Percentiles rank a stretch among this genome's conserved stretches.
These are phyloP conservation scores for Didymella keratinophila DNA, from an alignment of 2,329 filamentous ascomycete species.

Conservation along the genomic window DNA sequence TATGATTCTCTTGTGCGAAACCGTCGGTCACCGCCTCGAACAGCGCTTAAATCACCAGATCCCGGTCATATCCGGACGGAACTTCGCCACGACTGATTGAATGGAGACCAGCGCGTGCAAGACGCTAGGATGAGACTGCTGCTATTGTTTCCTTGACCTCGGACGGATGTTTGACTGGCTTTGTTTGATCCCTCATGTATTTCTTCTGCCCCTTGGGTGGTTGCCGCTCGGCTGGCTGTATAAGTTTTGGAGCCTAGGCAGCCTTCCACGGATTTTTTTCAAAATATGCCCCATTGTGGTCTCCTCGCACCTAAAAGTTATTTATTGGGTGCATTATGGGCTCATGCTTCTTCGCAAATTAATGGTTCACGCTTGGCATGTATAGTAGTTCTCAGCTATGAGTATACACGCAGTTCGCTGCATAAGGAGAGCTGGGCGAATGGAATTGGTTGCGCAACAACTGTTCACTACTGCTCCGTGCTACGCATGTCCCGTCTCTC, in stretches of 20 bases:
- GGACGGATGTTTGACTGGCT: constrained; percentile 15
- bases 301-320: constrained; percentile 12
- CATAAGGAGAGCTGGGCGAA: constrained; percentile 5
- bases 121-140: constrained; percentile 10
- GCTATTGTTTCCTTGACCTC: constrained; percentile 8
- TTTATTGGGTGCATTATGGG: constrained; percentile 5
- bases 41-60: constrained; percentile 21
- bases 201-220: constrained; percentile 13
- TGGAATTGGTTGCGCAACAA: constrained; percentile 1
- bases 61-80: constrained; percentile 13
- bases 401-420: constrained; percentile 7
- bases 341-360: constrained; percentile 8
- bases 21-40: constrained; percentile 5
- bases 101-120: constrained; percentile 1
- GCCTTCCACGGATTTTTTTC: constrained; percentile 5
- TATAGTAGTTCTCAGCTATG: constrained; percentile 17
- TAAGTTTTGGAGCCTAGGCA: not conserved
- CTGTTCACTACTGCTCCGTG: not conserved
- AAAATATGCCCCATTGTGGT: constrained; percentile 1
- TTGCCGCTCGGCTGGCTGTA: constrained; percentile 6
- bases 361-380: constrained; percentile 22
- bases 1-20: constrained; percentile 19
- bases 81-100: constrained; percentile 3
- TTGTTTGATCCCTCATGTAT: constrained; percentile 17
- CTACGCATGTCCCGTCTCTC: not conserved